Evolutionary conservation across 2,329 filamentous ascomycete species (phyloP).

Genomic region (Venturiaceae sp.): DNA sequence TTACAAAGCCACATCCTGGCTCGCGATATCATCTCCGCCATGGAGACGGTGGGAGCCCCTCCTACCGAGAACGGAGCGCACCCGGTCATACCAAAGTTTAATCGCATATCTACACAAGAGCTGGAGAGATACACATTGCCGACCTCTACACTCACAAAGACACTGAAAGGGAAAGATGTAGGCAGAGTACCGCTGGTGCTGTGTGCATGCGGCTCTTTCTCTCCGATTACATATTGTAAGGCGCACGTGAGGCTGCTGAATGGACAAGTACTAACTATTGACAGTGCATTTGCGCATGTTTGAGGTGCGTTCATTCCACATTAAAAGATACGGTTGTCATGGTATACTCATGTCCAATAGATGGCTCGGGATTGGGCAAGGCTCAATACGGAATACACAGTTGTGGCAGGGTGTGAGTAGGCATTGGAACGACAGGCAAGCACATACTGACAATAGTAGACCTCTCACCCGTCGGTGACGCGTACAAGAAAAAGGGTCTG

Average conservation of each 20-base stretch:
- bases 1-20: neutral
- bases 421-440: neutral
- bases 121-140: conserved; percentile 3
- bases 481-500: conserved; percentile 12
- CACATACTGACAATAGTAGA: neutral
- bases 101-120: conserved; percentile 1
- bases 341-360: neutral
- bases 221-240: conserved; percentile 11
- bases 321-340: neutral
- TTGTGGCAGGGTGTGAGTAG: conserved; percentile 9
- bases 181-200: conserved; percentile 10
- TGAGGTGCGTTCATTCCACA: neutral
- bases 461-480: conserved; percentile 11
- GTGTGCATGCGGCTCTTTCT: conserved; percentile 10
- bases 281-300: conserved; percentile 9
- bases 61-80: neutral
- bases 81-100: neutral
- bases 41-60: conserved; percentile 5
- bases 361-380: conserved; percentile 10
- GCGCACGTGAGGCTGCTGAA: neutral
- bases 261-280: neutral
- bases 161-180: conserved; percentile 6
- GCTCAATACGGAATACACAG: conserved; percentile 8
- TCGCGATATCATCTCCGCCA: neutral
- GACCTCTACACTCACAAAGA: conserved; percentile 2